These are phyloP conservation scores for Leccinum uliginosum DNA, from an alignment of 768 basidiomycete species.

Conservation along the genomic window DNA sequence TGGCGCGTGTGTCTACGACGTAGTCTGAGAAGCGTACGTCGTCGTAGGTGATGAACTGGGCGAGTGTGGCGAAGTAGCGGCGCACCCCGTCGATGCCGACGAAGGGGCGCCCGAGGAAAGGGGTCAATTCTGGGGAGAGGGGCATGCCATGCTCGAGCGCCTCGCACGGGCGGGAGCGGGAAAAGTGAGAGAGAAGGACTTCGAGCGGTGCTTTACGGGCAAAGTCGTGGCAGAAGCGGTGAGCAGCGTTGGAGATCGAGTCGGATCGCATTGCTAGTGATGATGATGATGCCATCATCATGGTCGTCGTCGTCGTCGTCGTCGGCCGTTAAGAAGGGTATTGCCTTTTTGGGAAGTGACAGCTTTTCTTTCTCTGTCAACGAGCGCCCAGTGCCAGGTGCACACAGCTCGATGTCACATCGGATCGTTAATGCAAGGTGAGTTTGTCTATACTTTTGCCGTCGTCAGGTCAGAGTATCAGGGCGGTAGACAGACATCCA, in stretches of 20 bases:
- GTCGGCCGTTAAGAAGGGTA: background rate
- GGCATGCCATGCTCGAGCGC: slow-evolving; percentile 54
- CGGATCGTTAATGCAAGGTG: slow-evolving; percentile 4
- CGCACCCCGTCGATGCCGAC: slow-evolving; percentile 39
- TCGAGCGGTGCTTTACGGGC: slow-evolving; percentile 39
- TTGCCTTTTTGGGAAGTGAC: background rate
- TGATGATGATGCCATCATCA: too few relatives aligned
- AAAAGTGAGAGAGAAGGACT: slow-evolving; percentile 49
- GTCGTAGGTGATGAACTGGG: slow-evolving; percentile 44
- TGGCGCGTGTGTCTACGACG: slow-evolving; percentile 45
- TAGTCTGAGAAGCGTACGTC: slow-evolving; percentile 53
- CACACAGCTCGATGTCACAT: background rate
- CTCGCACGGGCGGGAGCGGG: slow-evolving; percentile 37
- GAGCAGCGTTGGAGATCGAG: slow-evolving; percentile 41
- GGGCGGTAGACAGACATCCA: slow-evolving; percentile 1
- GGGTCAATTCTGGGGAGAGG: slow-evolving; percentile 43
- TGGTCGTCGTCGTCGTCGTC: background rate
- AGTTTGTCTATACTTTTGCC: background rate
- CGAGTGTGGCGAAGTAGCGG: slow-evolving; percentile 48
- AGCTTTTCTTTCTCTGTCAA: background rate
- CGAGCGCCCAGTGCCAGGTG: too few relatives aligned
- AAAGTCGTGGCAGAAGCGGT: slow-evolving; percentile 50
- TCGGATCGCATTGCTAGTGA: too few relatives aligned
- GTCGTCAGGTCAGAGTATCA: background rate
- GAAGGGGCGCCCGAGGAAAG: slow-evolving; percentile 56